Conservation (phyloP, 2,329 filamentous ascomycete species). For the Penicillium palitans region DNA sequence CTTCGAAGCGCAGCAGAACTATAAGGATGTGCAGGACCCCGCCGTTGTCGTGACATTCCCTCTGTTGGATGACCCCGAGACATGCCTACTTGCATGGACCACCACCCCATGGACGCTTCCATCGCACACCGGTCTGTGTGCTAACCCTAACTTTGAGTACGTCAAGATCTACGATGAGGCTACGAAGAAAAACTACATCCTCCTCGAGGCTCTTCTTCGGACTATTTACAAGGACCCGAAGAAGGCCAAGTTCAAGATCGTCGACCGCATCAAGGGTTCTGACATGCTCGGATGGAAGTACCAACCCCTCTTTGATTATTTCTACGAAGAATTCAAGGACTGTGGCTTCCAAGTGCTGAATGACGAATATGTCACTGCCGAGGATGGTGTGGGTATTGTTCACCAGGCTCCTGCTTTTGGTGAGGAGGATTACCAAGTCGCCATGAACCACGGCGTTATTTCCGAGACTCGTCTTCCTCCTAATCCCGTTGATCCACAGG, state of each 20-base stretch:
- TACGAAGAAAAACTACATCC: conserved; percentile 78
- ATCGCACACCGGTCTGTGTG: conserved; percentile 74
- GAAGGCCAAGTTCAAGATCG: conserved; percentile 86
- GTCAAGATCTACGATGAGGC: conserved; percentile 81
- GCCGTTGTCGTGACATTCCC: conserved; percentile 88
- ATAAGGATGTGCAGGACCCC: conserved; percentile 88
- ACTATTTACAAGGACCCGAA: conserved; percentile 93
- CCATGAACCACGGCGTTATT: conserved; percentile 73
- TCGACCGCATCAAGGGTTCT: conserved; percentile 76
- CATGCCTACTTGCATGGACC: conserved; percentile 80
- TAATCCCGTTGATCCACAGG: conserved; percentile 84
- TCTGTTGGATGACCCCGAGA: conserved; percentile 72
- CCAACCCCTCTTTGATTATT: conserved; percentile 84
- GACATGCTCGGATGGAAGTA: conserved; percentile 89
- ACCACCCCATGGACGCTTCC: conserved; percentile 87
- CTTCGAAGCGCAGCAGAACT: conserved; percentile 92
- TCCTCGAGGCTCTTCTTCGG: conserved; percentile 76
- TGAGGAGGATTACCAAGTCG: conserved; percentile 92
- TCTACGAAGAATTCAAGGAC: conserved; percentile 85
- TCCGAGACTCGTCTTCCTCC: conserved; percentile 75
- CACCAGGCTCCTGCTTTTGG: conserved; percentile 92
- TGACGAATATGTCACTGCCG: conserved; percentile 81
- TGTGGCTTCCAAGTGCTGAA: conserved; percentile 78
- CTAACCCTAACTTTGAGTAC: conserved; percentile 81
- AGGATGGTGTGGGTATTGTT: conserved; percentile 90